Conservation (phyloP, 2,329 filamentous ascomycete species). For the Neofusicoccum parvum region DNA sequence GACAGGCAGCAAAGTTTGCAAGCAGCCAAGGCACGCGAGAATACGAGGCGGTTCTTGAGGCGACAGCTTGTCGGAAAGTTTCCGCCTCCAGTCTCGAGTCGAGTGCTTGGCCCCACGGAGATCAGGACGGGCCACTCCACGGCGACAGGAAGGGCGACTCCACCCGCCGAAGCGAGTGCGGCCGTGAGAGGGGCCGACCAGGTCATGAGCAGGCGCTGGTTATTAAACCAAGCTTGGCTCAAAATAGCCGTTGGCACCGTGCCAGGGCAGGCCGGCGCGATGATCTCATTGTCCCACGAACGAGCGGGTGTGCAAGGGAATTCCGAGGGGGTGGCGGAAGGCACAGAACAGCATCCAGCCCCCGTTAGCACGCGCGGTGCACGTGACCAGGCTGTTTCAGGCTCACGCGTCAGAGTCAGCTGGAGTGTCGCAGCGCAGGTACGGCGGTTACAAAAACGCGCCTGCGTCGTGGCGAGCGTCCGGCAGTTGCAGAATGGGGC, state of each 20-base stretch:
- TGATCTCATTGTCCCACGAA: neutral
- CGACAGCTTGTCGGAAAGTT: neutral
- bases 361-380: neutral
- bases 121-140: conserved; percentile 4
- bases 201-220: neutral
- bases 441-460: conserved; percentile 11
- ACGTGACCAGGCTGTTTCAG: conserved; percentile 9
- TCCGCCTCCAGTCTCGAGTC: conserved; percentile 7
- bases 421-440: conserved; percentile 15
- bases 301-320: neutral
- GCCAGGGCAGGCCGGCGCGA: neutral
- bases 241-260: neutral
- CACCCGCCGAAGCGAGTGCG: conserved; percentile 5
- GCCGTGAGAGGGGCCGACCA: conserved; percentile 6
- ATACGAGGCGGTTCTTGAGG: conserved; percentile 2
- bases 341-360: neutral
- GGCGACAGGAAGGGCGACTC: conserved; percentile 1
- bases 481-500: neutral
- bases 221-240: neutral
- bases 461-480: neutral
- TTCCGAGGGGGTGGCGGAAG: neutral
- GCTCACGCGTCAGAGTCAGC: conserved; percentile 6
- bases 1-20: neutral
- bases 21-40: neutral
- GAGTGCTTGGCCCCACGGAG: conserved; percentile 9